Evolutionary conservation across 2,329 filamentous ascomycete genomes (phyloP).

Genomic region (Albophoma yamanashiensis): DNA sequence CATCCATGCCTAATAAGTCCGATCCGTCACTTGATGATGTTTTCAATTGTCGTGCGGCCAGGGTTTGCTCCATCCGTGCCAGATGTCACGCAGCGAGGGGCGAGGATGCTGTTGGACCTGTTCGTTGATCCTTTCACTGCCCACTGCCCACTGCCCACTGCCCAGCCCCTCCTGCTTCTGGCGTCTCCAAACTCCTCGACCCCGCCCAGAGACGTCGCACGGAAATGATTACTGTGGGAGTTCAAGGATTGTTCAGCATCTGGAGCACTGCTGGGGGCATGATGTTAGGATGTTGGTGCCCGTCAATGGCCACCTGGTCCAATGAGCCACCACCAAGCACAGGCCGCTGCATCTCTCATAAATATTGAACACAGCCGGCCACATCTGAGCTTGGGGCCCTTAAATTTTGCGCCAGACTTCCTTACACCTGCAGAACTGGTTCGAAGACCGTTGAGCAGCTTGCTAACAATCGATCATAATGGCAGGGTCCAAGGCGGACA

Average conservation of each 20-base stretch:
- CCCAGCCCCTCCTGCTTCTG: neutral
- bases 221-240: neutral
- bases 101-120: neutral
- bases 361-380: neutral
- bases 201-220: neutral
- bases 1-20: neutral
- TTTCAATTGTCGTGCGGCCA: neutral
- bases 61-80: too few species aligned
- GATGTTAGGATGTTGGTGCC: neutral
- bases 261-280: neutral
- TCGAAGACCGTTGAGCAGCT: neutral
- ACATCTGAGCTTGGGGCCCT: neutral
- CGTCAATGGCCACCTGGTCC: neutral
- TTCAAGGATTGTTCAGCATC: neutral
- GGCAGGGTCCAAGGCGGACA: conserved; percentile 78
- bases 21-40: neutral
- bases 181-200: neutral
- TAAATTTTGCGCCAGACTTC: neutral
- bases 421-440: neutral
- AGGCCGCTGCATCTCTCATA: neutral
- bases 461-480: conserved; percentile 10
- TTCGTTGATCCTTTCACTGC: neutral
- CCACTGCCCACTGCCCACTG: neutral
- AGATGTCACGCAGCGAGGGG: neutral
- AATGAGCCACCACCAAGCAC: neutral